Conservation (phyloP, 257 asterid genomes). For the Rauvolfia tetraphylla region DNA sequence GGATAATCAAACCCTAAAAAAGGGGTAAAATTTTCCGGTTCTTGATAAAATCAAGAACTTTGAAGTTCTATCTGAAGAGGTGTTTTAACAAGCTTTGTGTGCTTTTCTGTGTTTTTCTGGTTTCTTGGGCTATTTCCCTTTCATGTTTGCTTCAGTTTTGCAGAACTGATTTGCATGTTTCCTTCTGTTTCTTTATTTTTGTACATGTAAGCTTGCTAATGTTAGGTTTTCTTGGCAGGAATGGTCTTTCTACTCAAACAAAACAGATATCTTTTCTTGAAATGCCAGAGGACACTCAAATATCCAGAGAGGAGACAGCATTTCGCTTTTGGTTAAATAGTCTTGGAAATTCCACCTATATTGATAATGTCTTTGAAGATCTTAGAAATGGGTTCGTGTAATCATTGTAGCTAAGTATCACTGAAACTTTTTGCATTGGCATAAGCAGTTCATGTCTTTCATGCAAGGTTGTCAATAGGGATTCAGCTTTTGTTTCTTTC, state of each 20-base stretch:
- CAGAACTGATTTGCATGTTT: background rate
- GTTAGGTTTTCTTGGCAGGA: constrained; percentile 42
- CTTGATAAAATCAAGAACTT: background rate
- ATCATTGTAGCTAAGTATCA: background rate
- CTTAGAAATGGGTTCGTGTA: constrained; percentile 81
- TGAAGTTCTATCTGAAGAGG: background rate
- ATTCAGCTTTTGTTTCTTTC: background rate
- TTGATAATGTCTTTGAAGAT: constrained; percentile 95
- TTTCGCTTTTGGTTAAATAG: constrained; percentile 95
- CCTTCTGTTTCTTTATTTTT: background rate
- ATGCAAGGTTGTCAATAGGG: background rate
- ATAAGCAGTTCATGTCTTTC: background rate
- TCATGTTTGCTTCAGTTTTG: background rate
- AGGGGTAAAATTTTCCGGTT: background rate
- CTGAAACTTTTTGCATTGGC: background rate
- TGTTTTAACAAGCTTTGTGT: background rate
- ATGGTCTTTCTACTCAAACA: constrained; percentile 82
- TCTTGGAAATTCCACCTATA: constrained; percentile 72
- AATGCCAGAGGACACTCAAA: constrained; percentile 74
- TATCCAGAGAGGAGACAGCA: constrained; percentile 87
- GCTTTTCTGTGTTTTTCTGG: background rate
- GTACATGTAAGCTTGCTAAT: constrained; percentile 9
- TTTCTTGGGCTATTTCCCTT: background rate
- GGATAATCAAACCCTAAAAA: background rate
- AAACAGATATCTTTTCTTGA: constrained; percentile 81